These are phyloP conservation scores for Trichosporon sp. DNA, from an alignment of 1,284 basidiomycete species.

Conservation along the genomic window DNA sequence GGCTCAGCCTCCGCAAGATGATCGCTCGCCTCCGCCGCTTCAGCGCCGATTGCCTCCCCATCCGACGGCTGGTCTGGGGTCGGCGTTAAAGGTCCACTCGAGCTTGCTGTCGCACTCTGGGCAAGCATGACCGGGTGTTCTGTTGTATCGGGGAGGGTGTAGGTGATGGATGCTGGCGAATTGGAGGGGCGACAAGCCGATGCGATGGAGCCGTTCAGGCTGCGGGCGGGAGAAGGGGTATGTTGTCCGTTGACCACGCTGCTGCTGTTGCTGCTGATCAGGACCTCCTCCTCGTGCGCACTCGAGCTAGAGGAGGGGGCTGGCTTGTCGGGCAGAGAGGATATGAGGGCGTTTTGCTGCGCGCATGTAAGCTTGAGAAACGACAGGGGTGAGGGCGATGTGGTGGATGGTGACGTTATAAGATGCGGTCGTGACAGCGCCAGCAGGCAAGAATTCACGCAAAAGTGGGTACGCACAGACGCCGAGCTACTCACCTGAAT, in stretches of 20 bases:
- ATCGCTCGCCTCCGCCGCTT: slow-evolving; percentile 14
- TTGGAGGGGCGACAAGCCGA: slow-evolving; percentile 18
- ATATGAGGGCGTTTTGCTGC: slow-evolving; percentile 15
- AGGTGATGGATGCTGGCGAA: slow-evolving; percentile 11
- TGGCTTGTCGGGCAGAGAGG: slow-evolving; percentile 8
- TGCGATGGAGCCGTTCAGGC: slow-evolving; percentile 15
- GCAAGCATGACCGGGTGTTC: slow-evolving; percentile 16
- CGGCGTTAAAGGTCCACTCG: slow-evolving; percentile 30
- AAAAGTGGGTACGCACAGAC: background rate
- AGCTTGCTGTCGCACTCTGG: slow-evolving; percentile 24
- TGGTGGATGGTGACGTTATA: slow-evolving; percentile 8
- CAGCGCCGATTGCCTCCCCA: background rate
- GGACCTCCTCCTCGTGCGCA: background rate
- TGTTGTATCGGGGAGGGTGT: slow-evolving; percentile 11
- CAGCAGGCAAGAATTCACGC: background rate
- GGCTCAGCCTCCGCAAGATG: slow-evolving; percentile 12
- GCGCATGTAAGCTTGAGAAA: slow-evolving; percentile 17
- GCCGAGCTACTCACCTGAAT: slow-evolving; percentile 63
- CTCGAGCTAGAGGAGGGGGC: slow-evolving; percentile 12
- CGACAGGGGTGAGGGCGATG: background rate
- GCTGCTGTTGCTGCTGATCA: background rate
- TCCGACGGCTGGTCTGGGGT: slow-evolving; percentile 26
- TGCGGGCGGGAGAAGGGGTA: background rate
- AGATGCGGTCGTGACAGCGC: background rate
- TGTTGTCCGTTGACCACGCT: background rate